Conservation (phyloP, 495 filamentous ascomycete species). For the Hypoxylon perforatum region DNA sequence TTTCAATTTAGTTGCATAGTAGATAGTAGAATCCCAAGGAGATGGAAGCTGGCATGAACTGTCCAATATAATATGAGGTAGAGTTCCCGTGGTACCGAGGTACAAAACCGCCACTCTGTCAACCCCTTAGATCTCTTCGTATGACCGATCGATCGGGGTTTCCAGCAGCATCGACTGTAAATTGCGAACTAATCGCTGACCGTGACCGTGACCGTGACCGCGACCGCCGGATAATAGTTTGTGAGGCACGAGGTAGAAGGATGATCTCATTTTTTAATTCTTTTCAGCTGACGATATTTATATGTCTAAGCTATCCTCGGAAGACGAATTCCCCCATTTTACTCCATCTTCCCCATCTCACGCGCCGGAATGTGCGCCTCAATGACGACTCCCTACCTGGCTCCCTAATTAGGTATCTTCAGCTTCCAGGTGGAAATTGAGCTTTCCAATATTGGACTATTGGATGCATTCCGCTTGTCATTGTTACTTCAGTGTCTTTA, state of each 20-base stretch:
- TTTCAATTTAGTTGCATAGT: neutral
- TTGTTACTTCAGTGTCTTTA: neutral
- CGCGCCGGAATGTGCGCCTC: slow-evolving; percentile 22
- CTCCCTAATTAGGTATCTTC: neutral
- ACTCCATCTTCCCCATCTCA: slow-evolving; percentile 6
- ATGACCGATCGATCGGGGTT: slow-evolving; percentile 26
- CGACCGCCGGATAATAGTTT: no score
- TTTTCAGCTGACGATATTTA: neutral
- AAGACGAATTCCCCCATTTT: neutral
- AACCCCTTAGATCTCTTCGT: neutral
- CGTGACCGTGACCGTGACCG: no score
- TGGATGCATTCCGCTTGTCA: slow-evolving; percentile 7
- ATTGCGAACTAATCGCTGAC: no score
- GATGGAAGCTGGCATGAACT: slow-evolving; percentile 10
- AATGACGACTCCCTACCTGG: neutral
- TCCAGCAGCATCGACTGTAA: slow-evolving; percentile 10
- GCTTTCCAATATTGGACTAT: slow-evolving; percentile 13
- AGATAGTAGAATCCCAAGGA: slow-evolving; percentile 2
- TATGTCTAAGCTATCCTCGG: slow-evolving; percentile 11
- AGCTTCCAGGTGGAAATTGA: slow-evolving; percentile 1
- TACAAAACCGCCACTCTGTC: neutral
- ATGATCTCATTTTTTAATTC: neutral
- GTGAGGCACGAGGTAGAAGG: neutral
- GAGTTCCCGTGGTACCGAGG: slow-evolving; percentile 1
- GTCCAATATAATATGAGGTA: neutral